These are phyloP conservation scores for Botrytis deweyae DNA, from an alignment of 2,329 filamentous ascomycete species.

Conservation along the genomic window DNA sequence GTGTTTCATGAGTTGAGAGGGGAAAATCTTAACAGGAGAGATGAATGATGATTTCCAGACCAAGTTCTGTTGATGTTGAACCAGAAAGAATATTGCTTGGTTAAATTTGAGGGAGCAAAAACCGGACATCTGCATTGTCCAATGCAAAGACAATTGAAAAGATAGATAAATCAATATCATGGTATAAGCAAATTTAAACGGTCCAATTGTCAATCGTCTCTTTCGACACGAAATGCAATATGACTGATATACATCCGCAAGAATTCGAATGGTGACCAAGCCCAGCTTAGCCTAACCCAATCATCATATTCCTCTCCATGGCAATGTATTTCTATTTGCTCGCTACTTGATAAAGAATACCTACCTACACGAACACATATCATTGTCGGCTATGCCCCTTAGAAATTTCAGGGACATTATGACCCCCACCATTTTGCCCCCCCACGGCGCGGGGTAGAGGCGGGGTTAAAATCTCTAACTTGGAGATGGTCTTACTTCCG, in stretches of 20 bases:
- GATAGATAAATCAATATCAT: background rate
- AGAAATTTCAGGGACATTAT: background rate
- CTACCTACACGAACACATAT: background rate
- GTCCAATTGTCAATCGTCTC: background rate
- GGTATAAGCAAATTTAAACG: background rate
- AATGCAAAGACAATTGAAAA: background rate
- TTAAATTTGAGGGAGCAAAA: background rate
- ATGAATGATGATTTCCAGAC: background rate
- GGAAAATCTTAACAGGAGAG: background rate
- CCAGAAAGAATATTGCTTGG: background rate
- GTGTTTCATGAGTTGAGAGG: background rate
- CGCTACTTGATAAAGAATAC: background rate
- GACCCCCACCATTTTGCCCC: background rate
- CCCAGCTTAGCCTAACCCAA: background rate
- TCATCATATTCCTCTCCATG: background rate
- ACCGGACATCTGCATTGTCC: background rate
- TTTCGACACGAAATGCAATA: background rate
- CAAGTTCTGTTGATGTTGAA: background rate
- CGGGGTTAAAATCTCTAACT: background rate
- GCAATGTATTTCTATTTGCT: background rate
- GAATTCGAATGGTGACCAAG: background rate
- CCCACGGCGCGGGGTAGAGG: background rate
- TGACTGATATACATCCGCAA: background rate
- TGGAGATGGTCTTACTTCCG: background rate
- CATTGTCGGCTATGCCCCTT: background rate